A percentile compares a stretch with the other conserved stretches of the same genome.
Conservation (phyloP, 164 flowering plant genomes). For the Platanus orientalis region DNA sequence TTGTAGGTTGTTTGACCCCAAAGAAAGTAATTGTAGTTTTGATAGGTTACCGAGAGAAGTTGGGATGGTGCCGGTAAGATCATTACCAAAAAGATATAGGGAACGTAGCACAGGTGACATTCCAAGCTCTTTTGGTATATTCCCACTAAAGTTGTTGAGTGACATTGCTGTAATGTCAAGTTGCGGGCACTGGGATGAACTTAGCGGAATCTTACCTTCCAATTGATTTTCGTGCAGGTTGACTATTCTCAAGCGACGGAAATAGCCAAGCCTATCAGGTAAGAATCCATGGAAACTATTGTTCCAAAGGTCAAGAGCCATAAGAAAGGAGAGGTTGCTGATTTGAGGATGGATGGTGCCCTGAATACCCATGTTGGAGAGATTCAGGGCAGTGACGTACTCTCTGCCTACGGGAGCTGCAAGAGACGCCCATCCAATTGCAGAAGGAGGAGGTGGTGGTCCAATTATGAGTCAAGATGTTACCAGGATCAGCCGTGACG, state of each 20-base stretch:
- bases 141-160: too few species aligned
- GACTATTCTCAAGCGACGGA: neutral
- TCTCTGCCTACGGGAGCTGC: neutral
- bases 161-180: too few species aligned
- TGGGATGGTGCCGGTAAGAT: slow-evolving; percentile 13
- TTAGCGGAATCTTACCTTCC: too few species aligned
- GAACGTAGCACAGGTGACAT: too few species aligned
- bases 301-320: neutral
- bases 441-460: neutral
- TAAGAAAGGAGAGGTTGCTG: slow-evolving; percentile 9
- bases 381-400: slow-evolving; percentile 6
- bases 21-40: slow-evolving; percentile 1
- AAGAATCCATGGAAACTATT: slow-evolving; percentile 4
- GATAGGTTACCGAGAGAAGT: slow-evolving; percentile 9
- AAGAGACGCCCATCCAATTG: too few species aligned
- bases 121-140: too few species aligned
- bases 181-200: too few species aligned
- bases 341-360: slow-evolving; percentile 9
- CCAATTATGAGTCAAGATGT: slow-evolving; percentile 1
- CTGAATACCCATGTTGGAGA: slow-evolving; percentile 6
- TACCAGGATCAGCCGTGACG: neutral
- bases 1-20: slow-evolving; percentile 5
- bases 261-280: neutral
- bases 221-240: neutral
- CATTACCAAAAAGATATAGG: too few species aligned